Evolutionary conservation across 2,329 filamentous ascomycete genomes (phyloP), one percentile per base, ranked within the genome.

Genomic region (Cytospora paraplurivora): DNA sequence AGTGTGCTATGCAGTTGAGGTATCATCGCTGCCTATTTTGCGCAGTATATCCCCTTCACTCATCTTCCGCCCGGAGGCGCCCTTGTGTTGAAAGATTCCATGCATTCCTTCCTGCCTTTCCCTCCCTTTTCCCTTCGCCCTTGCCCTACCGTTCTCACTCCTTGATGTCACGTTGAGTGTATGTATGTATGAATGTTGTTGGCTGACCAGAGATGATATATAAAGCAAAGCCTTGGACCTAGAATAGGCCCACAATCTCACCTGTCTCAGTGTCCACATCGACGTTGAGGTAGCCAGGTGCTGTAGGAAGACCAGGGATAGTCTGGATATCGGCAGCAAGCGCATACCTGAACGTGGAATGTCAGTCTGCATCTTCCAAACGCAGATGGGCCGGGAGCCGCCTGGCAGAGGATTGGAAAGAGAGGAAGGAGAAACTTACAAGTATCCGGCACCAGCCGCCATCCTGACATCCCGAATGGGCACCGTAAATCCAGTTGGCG

Each of bases 261-360:
- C 91, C 91, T n/a, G 89, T 93, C 80, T 93, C 89, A 7, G 82
- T 78, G 71, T 94, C 89, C 44, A 90, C 88, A 69, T 97, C 94
- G 53, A 97, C 93, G 72, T 97, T 97, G 67, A 98, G 81, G 74
- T 98, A 98, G 12, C 95, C 95, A 10, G 94, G 95, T 21, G 94
- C 94, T 10, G 95, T 98, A 11, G 94, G 94, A 68, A 99, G 81
- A 66, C 95, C 95, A 15, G 95, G 95, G 68, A 99, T 99, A 1
- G 95, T 99, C 82, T 98, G 95, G 69, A 99, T 98, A 73, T 99
- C 95, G 15, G 95, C 95, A 60, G 95, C 95, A 66, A 98, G 84
- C 7, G 95, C 95, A 71, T 97, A 97, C 60, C 90, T 90, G 54
- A 61, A 38, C 3, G n/a, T 11, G 7, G 7, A 21, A 8, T 57